Base-by-base conservation (phyloP, 2,329 filamentous ascomycete species). In the Penicillium sp. region DNA sequence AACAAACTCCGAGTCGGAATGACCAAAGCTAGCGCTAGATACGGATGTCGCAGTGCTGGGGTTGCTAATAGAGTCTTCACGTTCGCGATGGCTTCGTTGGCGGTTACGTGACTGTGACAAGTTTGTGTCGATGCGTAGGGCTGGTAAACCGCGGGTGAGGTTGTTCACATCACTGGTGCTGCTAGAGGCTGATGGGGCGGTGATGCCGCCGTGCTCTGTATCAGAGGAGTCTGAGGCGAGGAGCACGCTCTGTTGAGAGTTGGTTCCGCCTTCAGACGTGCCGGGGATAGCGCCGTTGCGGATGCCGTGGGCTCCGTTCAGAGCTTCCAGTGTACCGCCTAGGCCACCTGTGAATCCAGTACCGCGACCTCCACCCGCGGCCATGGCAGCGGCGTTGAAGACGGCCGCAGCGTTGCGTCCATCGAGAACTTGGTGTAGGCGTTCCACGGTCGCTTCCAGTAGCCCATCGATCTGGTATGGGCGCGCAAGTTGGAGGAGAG, bases 301-400 rank as follows among this genome's bases (percentile, higher is more conserved):
- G 42, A 64, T 65, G 33, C 64, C 65, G 42, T 77, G 65, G 1
- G 65, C 71, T 40, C 76, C 73, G 60, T 70, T 84, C 75, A 72
- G 76, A 65, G 64, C 80, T 68, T 76, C 78, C 35, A 77, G 72
- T 4, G 71, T 80, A 26, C 78, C 78, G 51, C 78, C 79, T 6
- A 82, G 78, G 6, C 86, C 82, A 68, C 85, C 87, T 40, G 83
- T 79, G 70, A 87, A 91, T 56, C 90, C 88, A 30, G 94, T 91
- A 52, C 91, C 91, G 52, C 93, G 87, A 0, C 95, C 95, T 28
- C 95, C 93, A 11, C 95, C 95, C 1, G 95, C 95, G 0, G 93
- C 95, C 95, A 98, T 98, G 56, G 95, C 95, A 0, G 94, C 95
- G 0, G 95, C 95, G 67, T 99, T 99, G 82, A 99, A 99, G 0